Evolutionary conservation across 73 alveolate species (phyloP), one percentile per base, ranked within the genome.

Genomic region (Uronychia setigera): DNA sequence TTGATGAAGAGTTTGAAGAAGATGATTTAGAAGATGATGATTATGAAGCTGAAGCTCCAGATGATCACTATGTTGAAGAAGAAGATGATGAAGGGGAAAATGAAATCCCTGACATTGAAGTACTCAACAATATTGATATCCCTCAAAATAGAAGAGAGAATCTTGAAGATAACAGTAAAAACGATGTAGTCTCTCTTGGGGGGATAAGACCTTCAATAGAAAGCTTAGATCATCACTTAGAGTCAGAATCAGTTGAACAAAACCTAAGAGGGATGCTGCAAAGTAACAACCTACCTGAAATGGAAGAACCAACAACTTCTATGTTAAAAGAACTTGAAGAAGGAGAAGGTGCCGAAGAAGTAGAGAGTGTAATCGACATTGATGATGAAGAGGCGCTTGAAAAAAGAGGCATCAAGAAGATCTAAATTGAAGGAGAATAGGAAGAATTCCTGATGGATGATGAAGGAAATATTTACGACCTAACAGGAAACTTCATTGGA

Each of bases 401-500:
- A 67, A 32, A 26, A 5, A 79, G 92, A n/a, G n/a, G n/a, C n/a
- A n/a, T n/a, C n/a, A n/a, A n/a, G 60, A 79, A 85, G 32, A 86
- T 86, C 30, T 80, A 86, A 67, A 86, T 86, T 34, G 92, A 86
- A 67, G 92, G 92, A 19, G 92, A 86, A 30, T 83, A 86, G 35
- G 78, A 60, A 33, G 92, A 86, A 29, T 86, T 30, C 80, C 84
- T 80, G 26, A 86, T 86, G 92, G 92, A 86, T 33, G 84, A 78
- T n/a, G 80, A 79, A 1, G 92, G 92, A 19, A 79, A 86, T 74
- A 86, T 86, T 59, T 86, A 80, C 31, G 92, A 86, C 58, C 57
- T 86, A 83, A 0, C 58, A n/a, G 92, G 92, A 76, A 79, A 86
- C 88, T 86, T 86, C 35, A 80, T 86, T 35, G 92, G 92, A 25